These are phyloP conservation scores for Malus sieversii DNA, from an alignment of 306 rosid genomes.

Conservation along the genomic window DNA sequence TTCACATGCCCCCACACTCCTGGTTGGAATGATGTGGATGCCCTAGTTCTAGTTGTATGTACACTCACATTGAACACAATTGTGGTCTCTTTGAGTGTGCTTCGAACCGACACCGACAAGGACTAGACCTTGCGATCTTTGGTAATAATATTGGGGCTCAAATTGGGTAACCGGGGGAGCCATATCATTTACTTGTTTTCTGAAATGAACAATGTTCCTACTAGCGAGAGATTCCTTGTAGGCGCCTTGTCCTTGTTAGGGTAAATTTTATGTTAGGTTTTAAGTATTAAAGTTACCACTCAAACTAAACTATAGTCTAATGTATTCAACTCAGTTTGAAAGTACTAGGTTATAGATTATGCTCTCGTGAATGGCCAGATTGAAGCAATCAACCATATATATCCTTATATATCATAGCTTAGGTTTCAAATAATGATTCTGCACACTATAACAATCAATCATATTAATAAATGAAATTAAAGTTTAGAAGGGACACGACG, in stretches of 20 bases:
- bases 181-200: neutral
- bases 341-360: no score
- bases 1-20: conserved; percentile 44
- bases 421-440: neutral
- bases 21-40: conserved; percentile 39
- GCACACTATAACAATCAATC: neutral
- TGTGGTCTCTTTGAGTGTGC: neutral
- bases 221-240: neutral
- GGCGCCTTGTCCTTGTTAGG: neutral
- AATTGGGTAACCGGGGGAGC: neutral
- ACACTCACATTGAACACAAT: neutral
- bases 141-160: conserved; percentile 26
- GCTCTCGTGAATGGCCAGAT: no score
- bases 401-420: neutral
- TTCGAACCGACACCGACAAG: conserved; percentile 49
- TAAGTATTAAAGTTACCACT: no score
- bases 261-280: neutral
- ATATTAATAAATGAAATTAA: no score
- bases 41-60: conserved; percentile 18
- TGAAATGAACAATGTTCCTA: neutral
- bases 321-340: no score
- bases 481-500: neutral
- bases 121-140: conserved; percentile 38
- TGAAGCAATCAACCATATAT: no score
- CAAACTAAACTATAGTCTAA: no score